Evolutionary conservation across 495 filamentous ascomycete species (phyloP), one percentile per base, ranked within the genome.

Genomic region (Tricharina praecox): DNA sequence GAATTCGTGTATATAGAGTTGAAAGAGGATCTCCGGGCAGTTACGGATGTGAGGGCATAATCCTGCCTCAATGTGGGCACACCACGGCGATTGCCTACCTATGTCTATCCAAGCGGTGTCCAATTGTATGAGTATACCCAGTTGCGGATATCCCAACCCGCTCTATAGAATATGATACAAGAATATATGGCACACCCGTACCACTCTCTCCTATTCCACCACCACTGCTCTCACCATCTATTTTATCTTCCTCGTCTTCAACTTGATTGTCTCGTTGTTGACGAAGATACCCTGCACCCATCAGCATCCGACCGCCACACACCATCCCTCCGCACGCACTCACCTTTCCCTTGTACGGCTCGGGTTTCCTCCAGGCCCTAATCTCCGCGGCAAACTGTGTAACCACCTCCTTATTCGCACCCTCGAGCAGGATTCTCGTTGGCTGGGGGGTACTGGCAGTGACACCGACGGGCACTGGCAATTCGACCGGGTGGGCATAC

Each of bases 161-260:
- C 34, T 37, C 34, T 37, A 37, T 37, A 37, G 34, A 5, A 37
- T 37, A 37, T 37, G 16, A 37, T 37, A 37, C 34, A 37, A 37
- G 18, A 15, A 37, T 18, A 37, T 37, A 15, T 5, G 5, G 13
- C 28, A 32, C 28, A 32, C 28, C 28, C 5, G 7, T 13, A 32
- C 28, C 28, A 32, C 28, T 13, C 7, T 5, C 5, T 13, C 28
- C 34, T 9, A 7, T 4, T 18, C 7, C 34, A 37, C 34, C 7
- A 37, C 34, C 34, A 8, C 34, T 15, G 4, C 9, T 15, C 8
- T 5, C 34, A 37, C 23, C 40, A 55, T 67, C 69, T 78, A 97
- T 73, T 93, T 94, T 66, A 96, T 93, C 78, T 96, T 97, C 79
- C 93, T 95, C 50, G 82, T 76, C 76, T 97, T 97, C 63, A 97